A percentile compares a stretch with the other conserved stretches of the same genome.
phyloP scores from a whole-genome alignment of 352 stramenopile genomes.

The Phytophthora europaea region DNA sequence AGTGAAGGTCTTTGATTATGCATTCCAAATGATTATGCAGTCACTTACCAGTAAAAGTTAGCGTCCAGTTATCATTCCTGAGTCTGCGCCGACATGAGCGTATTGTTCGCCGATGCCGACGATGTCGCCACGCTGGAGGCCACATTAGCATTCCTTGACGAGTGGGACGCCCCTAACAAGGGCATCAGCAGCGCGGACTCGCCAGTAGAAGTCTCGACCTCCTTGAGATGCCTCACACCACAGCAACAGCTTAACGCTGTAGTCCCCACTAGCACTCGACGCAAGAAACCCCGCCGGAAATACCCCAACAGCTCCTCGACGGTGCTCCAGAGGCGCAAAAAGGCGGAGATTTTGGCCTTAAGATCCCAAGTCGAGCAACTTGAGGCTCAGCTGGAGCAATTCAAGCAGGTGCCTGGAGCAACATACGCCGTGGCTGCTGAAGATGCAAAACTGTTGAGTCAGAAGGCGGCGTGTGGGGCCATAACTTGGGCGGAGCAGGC shows the following conservation, averaged over 20 bases:
- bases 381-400: slow-evolving; percentile 24
- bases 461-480: neutral
- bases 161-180: slow-evolving; percentile 2
- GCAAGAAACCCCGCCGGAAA: slow-evolving; percentile 22
- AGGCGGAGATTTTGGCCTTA: slow-evolving; percentile 38
- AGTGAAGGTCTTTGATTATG: slow-evolving; percentile 6
- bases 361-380: slow-evolving; percentile 27
- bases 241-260: slow-evolving; percentile 14
- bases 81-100: slow-evolving; percentile 6
- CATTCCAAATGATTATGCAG: neutral
- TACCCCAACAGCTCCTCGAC: slow-evolving; percentile 37
- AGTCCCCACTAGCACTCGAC: neutral
- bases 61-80: neutral
- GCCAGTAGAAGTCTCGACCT: neutral
- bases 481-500: slow-evolving; percentile 20
- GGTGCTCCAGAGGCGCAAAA: slow-evolving; percentile 36
- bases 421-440: neutral
- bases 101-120: slow-evolving; percentile 20
- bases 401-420: slow-evolving; percentile 11
- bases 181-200: neutral
- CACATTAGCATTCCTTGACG: slow-evolving; percentile 33
- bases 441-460: neutral
- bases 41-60: neutral
- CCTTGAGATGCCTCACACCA: slow-evolving; percentile 6
- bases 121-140: slow-evolving; percentile 29